These are phyloP conservation scores for Rhytidiadelphus loreus DNA, from an alignment of 225 moss, liverwort and hornwort species.

Conservation along the genomic window DNA sequence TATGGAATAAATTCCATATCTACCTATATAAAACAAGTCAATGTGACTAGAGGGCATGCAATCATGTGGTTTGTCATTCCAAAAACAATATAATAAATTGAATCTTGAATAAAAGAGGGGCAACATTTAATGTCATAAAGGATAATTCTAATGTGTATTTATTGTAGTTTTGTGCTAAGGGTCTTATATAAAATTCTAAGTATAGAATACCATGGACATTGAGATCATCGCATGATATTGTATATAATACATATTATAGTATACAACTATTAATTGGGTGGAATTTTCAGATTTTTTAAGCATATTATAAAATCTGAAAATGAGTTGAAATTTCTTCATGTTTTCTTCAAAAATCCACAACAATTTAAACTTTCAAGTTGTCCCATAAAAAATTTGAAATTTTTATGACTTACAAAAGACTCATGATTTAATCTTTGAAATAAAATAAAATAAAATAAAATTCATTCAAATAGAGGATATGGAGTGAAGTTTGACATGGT, in stretches of 20 bases:
- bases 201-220: background rate
- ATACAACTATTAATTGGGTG: background rate
- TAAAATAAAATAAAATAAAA: background rate
- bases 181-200: background rate
- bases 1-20: too few relatives aligned
- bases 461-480: background rate
- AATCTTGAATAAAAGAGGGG: too few relatives aligned
- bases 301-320: too few relatives aligned
- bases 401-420: background rate
- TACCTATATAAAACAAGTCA: background rate
- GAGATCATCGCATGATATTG: background rate
- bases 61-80: background rate
- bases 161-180: background rate
- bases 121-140: too few relatives aligned
- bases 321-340: background rate
- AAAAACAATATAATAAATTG: background rate
- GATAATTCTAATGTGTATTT: background rate
- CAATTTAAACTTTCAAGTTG: background rate
- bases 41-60: background rate
- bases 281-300: background rate
- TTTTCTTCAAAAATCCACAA: too few relatives aligned
- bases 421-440: background rate
- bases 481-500: background rate
- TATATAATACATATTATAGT: background rate
- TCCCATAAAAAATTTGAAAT: accelerated